Conservation (phyloP, 1,284 basidiomycete species). For the Peniophora sp. region DNA sequence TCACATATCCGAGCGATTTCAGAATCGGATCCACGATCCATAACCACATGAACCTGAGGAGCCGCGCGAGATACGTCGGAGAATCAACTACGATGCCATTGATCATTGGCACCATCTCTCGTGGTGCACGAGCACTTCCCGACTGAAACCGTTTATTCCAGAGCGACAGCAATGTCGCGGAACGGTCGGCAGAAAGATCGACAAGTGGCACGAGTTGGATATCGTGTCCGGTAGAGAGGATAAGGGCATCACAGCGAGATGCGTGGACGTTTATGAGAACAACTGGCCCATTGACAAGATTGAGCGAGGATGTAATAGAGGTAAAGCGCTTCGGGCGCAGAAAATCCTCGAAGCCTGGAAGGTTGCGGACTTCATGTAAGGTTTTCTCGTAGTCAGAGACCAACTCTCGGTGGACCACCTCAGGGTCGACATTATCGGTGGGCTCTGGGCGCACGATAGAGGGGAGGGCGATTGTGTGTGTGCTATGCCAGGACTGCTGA, state of each 20-base stretch:
- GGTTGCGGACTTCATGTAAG: background rate
- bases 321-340: background rate
- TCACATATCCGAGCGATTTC: no score
- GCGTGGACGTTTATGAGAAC: background rate
- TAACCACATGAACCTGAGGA: no score
- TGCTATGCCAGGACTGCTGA: background rate
- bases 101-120: no score
- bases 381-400: background rate
- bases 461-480: background rate
- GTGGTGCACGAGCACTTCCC: no score
- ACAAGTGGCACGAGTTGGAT: no score
- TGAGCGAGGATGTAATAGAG: background rate
- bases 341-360: constrained; percentile 9
- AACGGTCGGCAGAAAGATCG: no score
- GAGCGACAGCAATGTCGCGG: no score
- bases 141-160: no score
- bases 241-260: background rate
- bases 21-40: no score
- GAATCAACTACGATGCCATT: no score
- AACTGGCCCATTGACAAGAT: background rate
- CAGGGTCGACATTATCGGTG: background rate
- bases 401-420: background rate
- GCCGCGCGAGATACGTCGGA: no score
- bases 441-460: background rate
- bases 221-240: no score